Percentiles rank a stretch among this genome's conserved stretches.
phyloP scores from a whole-genome alignment of 108 stramenopile species.

The Cyclotella atomus region DNA sequence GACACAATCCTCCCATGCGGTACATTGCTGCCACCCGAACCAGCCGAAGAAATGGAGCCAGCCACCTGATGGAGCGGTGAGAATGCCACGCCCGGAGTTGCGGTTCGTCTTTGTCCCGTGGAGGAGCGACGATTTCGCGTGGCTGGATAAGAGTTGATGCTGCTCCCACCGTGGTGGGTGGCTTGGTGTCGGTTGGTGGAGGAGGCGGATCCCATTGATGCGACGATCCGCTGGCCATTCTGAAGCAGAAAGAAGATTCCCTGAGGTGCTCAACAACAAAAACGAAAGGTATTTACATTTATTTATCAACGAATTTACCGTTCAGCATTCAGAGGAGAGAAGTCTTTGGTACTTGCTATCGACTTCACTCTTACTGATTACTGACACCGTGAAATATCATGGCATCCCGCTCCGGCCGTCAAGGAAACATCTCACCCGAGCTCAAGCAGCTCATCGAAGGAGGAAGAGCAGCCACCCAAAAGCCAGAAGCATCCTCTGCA shows the following conservation, averaged over 20 bases:
- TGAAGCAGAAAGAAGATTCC: no score
- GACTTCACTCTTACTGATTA: no score
- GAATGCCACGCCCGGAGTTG: background rate
- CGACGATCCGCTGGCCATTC: background rate
- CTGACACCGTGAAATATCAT: no score
- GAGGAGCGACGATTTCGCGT: slow-evolving; percentile 17
- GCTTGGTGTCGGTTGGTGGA: slow-evolving; percentile 3
- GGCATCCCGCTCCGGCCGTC: slow-evolving; percentile 36
- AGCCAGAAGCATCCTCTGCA: slow-evolving; percentile 4
- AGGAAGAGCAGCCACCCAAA: background rate
- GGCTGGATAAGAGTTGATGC: slow-evolving; percentile 12
- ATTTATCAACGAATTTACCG: no score
- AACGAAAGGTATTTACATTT: no score
- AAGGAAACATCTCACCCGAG: slow-evolving; percentile 23
- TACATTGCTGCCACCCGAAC: background rate
- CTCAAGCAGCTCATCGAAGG: slow-evolving; percentile 16
- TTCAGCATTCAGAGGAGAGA: no score
- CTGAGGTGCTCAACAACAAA: no score
- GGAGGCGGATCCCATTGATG: slow-evolving; percentile 25
- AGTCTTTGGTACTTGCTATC: no score
- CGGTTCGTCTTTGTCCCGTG: background rate
- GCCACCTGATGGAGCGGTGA: background rate
- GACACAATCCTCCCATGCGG: background rate
- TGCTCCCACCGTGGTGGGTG: background rate
- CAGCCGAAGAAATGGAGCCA: background rate